Conservation (phyloP, 2,329 filamentous ascomycete genomes). For the Venturia aucupariae region DNA sequence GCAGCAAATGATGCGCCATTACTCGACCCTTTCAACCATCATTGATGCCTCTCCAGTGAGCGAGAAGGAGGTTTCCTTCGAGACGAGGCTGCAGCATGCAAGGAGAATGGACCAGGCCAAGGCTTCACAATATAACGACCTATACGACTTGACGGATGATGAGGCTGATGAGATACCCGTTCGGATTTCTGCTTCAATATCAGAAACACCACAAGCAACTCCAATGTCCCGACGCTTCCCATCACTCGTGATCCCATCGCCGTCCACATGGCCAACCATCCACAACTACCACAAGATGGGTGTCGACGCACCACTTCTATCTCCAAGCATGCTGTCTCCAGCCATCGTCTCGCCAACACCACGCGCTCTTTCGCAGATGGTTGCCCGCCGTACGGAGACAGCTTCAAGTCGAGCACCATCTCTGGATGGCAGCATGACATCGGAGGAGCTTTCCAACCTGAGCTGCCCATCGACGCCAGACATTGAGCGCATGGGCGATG, state of each 20-base stretch:
- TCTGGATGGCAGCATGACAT: constrained; percentile 77
- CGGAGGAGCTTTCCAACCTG: constrained; percentile 74
- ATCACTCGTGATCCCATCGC: constrained; percentile 49
- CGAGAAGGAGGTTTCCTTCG: constrained; percentile 59
- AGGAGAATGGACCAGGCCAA: background rate
- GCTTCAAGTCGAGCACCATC: constrained; percentile 79
- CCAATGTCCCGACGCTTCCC: constrained; percentile 43
- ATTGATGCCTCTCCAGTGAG: constrained; percentile 32
- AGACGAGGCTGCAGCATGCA: constrained; percentile 43
- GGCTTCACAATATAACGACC: constrained; percentile 55
- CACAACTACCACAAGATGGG: constrained; percentile 42
- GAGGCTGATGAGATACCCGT: constrained; percentile 51
- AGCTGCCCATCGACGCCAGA: constrained; percentile 82
- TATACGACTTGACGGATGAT: constrained; percentile 79
- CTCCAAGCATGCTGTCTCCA: constrained; percentile 30
- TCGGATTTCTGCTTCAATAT: constrained; percentile 28
- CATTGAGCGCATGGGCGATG: constrained; percentile 28
- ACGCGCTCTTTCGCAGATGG: constrained; percentile 62
- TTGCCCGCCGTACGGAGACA: constrained; percentile 47
- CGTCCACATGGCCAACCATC: constrained; percentile 47
- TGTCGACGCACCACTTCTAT: constrained; percentile 45
- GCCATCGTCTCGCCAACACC: constrained; percentile 67
- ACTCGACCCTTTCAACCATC: constrained; percentile 11
- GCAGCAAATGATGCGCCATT: constrained; percentile 10
- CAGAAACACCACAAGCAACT: constrained; percentile 18